Conservation (phyloP, 495 filamentous ascomycete species). For the Aspergillus avenaceus region DNA sequence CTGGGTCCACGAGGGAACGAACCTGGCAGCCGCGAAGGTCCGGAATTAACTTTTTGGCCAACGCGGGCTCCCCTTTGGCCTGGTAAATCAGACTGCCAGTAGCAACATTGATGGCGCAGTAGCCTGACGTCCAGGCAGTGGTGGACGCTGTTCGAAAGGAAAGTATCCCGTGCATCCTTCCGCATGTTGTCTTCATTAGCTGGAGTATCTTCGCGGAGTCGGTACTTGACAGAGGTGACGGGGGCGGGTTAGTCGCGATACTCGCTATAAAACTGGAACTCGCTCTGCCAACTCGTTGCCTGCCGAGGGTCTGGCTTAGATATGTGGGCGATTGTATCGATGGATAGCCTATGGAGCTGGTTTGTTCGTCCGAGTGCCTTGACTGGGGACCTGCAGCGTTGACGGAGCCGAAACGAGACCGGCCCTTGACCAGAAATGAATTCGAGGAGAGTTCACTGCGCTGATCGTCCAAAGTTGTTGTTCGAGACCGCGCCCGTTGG, state of each 20-base stretch:
- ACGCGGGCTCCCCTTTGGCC: conserved; percentile 51
- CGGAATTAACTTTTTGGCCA: conserved; percentile 61
- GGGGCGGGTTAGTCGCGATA: conserved; percentile 29
- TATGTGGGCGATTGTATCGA: conserved; percentile 46
- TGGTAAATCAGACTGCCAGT: conserved; percentile 54
- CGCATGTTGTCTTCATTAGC: conserved; percentile 56
- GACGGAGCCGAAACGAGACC: conserved; percentile 44
- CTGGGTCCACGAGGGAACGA: conserved; percentile 57
- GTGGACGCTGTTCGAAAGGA: conserved; percentile 54
- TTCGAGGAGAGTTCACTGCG: conserved; percentile 37
- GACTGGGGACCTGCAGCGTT: conserved; percentile 34
- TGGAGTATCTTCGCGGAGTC: conserved; percentile 50
- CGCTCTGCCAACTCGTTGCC: conserved; percentile 43
- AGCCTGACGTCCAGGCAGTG: conserved; percentile 51
- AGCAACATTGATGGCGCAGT: conserved; percentile 55
- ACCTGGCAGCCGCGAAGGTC: conserved; percentile 88
- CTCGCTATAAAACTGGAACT: conserved; percentile 25
- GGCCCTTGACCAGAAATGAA: conserved; percentile 28
- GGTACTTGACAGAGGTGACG: conserved; percentile 49
- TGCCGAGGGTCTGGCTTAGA: conserved; percentile 26
- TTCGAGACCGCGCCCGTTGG: conserved; percentile 45
- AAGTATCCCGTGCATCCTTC: conserved; percentile 51
- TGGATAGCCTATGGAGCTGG: conserved; percentile 47
- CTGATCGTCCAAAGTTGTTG: conserved; percentile 46
- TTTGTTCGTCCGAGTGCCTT: conserved; percentile 27